Percentiles rank a stretch among this genome's conserved stretches.
Conservation (phyloP, 192 early-diverging fungal genomes). For the Coemansia sp. region DNA sequence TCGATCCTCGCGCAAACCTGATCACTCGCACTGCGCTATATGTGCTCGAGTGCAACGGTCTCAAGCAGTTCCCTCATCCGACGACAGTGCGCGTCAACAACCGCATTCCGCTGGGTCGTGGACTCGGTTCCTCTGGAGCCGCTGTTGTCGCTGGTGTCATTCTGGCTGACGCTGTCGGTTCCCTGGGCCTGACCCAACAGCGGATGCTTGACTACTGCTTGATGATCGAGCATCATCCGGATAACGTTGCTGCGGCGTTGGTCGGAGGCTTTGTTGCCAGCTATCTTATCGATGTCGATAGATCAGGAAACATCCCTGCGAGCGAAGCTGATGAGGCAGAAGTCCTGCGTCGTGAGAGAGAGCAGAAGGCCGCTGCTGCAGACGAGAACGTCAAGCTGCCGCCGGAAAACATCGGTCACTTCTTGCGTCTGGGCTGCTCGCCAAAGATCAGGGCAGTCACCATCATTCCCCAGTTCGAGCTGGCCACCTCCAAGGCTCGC, state of each 20-base stretch:
- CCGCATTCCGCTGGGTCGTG: conserved; percentile 92
- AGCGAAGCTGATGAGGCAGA: conserved; percentile 29
- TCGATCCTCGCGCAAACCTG: conserved; percentile 77
- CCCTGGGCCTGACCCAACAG: conserved; percentile 66
- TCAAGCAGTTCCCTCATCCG: conserved; percentile 59
- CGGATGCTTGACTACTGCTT: conserved; percentile 89
- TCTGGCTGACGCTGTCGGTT: conserved; percentile 74
- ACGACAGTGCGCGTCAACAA: conserved; percentile 81
- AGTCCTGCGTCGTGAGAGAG: conserved; percentile 17
- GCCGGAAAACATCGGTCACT: conserved; percentile 67
- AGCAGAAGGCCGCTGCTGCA: conserved; percentile 20
- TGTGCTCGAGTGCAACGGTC: conserved; percentile 72
- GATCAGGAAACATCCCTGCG: conserved; percentile 31
- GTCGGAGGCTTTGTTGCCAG: conserved; percentile 93
- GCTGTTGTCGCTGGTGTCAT: conserved; percentile 93
- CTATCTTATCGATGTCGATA: conserved; percentile 66
- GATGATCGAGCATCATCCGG: conserved; percentile 95
- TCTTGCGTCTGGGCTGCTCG: conserved; percentile 66
- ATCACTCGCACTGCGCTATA: conserved; percentile 92
- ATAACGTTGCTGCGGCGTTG: conserved; percentile 93
- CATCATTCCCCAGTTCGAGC: conserved; percentile 88
- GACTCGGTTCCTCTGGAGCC: conserved; percentile 93
- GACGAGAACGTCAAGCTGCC: conserved; percentile 42
- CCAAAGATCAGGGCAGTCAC: conserved; percentile 72
- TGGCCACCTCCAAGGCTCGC: conserved; percentile 89